Base-by-base conservation (phyloP, 495 filamentous ascomycete species). In the Xylaria scruposa region DNA sequence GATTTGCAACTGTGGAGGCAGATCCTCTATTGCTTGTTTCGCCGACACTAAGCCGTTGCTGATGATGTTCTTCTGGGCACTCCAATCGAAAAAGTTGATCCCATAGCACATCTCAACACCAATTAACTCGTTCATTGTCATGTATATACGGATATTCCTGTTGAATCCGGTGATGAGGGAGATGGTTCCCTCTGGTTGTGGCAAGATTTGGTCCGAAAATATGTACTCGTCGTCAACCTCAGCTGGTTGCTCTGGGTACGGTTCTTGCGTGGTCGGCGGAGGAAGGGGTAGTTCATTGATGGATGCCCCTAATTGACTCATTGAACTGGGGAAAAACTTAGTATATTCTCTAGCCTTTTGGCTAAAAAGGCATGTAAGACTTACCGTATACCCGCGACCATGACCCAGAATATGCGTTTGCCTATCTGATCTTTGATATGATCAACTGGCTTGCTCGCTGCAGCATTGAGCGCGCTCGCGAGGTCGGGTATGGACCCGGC, bases 191-290 rank as follows among this genome's bases (percentile, higher is more conserved):
- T 86, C 76, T 3, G 92, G 91, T 73, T 95, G 93, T 3, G 82
- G 81, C 38, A 89, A 82, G 59, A 92, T 84, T 68, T 91, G 87
- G 3, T 86, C 85, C 0, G 88, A 72, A 64, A 87, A 89, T 60
- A 97, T 90, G 70, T 86, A 94, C 40, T 91, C 88, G 74, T 97
- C 94, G 75, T 97, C 94, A 3, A 94, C 83, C 72, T 95, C 93
- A 5, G 88, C 76, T 0, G 94, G 94, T 2, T 93, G 81, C n/a
- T 93, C 92, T 1, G 94, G 94, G 78, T 95, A 94, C 4, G 90
- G 91, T 36, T 93, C 88, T 24, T 83, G 88, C 4, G 89, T 86
- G 0, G 93, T 96, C 31, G 89, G 88, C 3, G 93, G 92, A 42
- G 91, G 88, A 10, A 96, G 85, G 17, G 89, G 81, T 15, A 92